Conservation (phyloP, 306 rosid species). For the Medicago truncatula region MtrunA17r5.0-ANR NC_053045.1:62179001-62179500, state of each 20-base stretch:
- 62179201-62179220: conserved; percentile 37
- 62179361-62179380: not conserved
- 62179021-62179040: conserved; percentile 13
- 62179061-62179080: conserved; percentile 50
- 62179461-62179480: no score
- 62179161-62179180: conserved; percentile 33
- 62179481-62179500: no score
- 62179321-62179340: not conserved
- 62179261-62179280: conserved; percentile 36
- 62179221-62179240: conserved; percentile 38
- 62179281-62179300: conserved; percentile 1
- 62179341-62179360: not conserved
- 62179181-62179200: conserved; percentile 35
- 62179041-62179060: conserved; percentile 51
- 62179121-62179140: conserved; percentile 37
- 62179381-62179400: not conserved
- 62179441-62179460: no score
- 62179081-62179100: conserved; percentile 55
- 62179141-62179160: conserved; percentile 44
- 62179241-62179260: conserved; percentile 39
- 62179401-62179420: not conserved
- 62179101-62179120: conserved; percentile 35
- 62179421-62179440: not conserved
- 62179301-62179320: not conserved
- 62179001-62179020: not conserved